These are phyloP conservation scores for Paspalum notatum DNA, from an alignment of 176 grass and related monocot genomes.

Conservation along the genomic window DNA sequence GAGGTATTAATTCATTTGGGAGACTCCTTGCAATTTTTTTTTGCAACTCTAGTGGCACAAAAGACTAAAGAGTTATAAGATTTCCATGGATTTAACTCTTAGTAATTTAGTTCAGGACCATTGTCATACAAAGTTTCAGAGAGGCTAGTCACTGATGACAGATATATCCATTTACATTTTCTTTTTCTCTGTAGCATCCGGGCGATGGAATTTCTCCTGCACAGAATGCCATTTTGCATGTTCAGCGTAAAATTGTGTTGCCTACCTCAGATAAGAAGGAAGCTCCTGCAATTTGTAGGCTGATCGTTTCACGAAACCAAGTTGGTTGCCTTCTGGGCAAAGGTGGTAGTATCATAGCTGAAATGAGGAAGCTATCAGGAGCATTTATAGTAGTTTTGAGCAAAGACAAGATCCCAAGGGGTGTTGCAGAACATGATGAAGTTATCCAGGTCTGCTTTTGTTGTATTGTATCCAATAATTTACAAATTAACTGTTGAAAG, in stretches of 20 bases:
- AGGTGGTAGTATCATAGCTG: slow-evolving; percentile 82
- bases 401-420: slow-evolving; percentile 76
- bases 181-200: slow-evolving; percentile 61
- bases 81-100: slow-evolving; percentile 8
- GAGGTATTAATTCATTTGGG: slow-evolving; percentile 21
- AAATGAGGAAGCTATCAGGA: slow-evolving; percentile 94
- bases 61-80: not conserved
- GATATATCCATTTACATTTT: slow-evolving; percentile 32
- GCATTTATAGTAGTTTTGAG: slow-evolving; percentile 80
- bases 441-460: slow-evolving; percentile 72
- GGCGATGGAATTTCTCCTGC: slow-evolving; percentile 82
- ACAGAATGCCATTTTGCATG: slow-evolving; percentile 87
- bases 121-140: slow-evolving; percentile 18
- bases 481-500: not conserved
- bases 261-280: slow-evolving; percentile 60
- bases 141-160: slow-evolving; percentile 33
- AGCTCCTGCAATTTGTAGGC: slow-evolving; percentile 46
- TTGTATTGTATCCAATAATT: slow-evolving; percentile 16
- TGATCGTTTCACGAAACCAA: slow-evolving; percentile 80
- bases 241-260: slow-evolving; percentile 69
- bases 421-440: slow-evolving; percentile 74
- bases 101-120: not conserved
- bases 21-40: not conserved
- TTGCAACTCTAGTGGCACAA: slow-evolving; percentile 4
- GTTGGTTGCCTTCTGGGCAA: slow-evolving; percentile 92